phyloP scores from a whole-genome alignment of 805 yeast species.

The Barnettozyma botsteinii region DNA sequence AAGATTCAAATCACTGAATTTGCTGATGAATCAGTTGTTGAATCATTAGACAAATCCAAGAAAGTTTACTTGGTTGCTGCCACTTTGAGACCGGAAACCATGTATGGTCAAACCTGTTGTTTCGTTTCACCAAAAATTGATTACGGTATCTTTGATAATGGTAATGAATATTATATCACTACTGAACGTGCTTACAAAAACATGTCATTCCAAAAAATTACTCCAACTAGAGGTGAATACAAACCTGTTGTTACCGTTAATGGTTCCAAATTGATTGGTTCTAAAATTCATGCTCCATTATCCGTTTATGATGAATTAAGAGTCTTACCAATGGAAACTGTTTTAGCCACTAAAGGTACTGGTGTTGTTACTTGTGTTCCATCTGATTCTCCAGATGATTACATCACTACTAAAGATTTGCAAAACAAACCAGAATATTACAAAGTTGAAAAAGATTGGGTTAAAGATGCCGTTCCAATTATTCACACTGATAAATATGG shows the following conservation, averaged over 20 bases:
- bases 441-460: slow-evolving; percentile 83
- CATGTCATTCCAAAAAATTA: slow-evolving; percentile 91
- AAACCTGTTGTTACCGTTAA: slow-evolving; percentile 50
- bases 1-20: slow-evolving; percentile 69
- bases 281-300: slow-evolving; percentile 81
- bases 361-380: slow-evolving; percentile 99
- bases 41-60: slow-evolving; percentile 41
- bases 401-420: slow-evolving; percentile 76
- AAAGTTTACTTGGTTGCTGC: slow-evolving; percentile 87
- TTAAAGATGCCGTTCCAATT: slow-evolving; percentile 66
- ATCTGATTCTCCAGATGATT: slow-evolving; percentile 98
- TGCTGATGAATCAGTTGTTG: slow-evolving; percentile 40
- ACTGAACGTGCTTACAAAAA: slow-evolving; percentile 96
- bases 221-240: slow-evolving; percentile 82
- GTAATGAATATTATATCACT: slow-evolving; percentile 69
- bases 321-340: slow-evolving; percentile 96
- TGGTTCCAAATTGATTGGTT: slow-evolving; percentile 78
- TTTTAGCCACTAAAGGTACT: slow-evolving; percentile 91
- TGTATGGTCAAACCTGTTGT: slow-evolving; percentile 98
- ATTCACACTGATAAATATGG: slow-evolving; percentile 84
- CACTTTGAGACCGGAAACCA: slow-evolving; percentile 96
- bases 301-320: slow-evolving; percentile 64
- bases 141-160: slow-evolving; percentile 88
- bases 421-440: slow-evolving; percentile 88
- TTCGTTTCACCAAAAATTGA: slow-evolving; percentile 92